Conservation (phyloP, 306 rosid genomes). For the Vigna nakashimae region DNA sequence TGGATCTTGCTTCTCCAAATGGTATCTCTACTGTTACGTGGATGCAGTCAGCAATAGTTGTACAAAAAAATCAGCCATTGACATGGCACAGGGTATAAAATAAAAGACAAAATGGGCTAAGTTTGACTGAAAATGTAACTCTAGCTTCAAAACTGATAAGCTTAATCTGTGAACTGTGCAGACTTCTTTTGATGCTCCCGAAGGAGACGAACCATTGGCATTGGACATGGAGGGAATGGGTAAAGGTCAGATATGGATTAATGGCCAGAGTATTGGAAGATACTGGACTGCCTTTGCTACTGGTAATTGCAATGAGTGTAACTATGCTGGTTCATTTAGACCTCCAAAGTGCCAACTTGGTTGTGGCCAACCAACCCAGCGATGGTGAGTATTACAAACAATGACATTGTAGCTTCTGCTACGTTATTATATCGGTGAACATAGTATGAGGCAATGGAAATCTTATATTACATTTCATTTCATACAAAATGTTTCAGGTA, state of each 20-base stretch:
- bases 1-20: constrained; percentile 74
- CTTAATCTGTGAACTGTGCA: constrained; percentile 45
- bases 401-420: neutral
- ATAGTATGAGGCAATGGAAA: neutral
- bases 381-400: constrained; percentile 59
- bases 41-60: constrained; percentile 72
- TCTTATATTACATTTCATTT: neutral
- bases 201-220: constrained; percentile 84
- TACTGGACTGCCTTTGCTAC: constrained; percentile 87
- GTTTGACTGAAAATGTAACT: neutral
- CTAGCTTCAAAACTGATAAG: constrained; percentile 5
- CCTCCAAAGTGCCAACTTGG: constrained; percentile 85
- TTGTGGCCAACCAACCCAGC: constrained; percentile 87
- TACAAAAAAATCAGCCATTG: constrained; percentile 67
- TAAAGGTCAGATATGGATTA: constrained; percentile 91
- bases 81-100: constrained; percentile 85
- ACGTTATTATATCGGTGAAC: constrained; percentile 13
- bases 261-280: constrained; percentile 89
- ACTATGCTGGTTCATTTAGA: constrained; percentile 70
- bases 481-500: constrained; percentile 62
- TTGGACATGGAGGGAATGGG: constrained; percentile 90
- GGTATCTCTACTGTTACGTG: constrained; percentile 71
- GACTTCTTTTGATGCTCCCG: constrained; percentile 71
- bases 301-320: constrained; percentile 74
- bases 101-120: constrained; percentile 8